These are phyloP conservation scores for Fusarium newnesense DNA, from an alignment of 2,329 filamentous ascomycete species.

Conservation along the genomic window DNA sequence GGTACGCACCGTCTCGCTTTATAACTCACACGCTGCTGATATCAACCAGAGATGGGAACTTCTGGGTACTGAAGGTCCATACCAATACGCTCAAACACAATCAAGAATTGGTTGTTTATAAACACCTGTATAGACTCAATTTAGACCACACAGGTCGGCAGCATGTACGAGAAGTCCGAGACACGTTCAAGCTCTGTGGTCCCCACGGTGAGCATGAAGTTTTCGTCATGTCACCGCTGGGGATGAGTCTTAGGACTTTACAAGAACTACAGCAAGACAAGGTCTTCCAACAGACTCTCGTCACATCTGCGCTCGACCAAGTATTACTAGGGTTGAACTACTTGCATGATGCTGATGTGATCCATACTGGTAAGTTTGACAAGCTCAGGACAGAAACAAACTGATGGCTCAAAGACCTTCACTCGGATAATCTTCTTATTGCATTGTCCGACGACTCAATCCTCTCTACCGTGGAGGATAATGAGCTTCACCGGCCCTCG, in stretches of 20 bases:
- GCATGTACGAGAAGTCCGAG: constrained; percentile 48
- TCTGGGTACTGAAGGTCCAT: constrained; percentile 50
- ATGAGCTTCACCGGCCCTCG: constrained; percentile 45
- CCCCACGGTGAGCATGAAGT: constrained; percentile 49
- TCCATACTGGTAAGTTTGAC: constrained; percentile 43
- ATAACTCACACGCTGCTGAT: no score
- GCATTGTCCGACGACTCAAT: constrained; percentile 46
- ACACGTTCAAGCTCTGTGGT: constrained; percentile 48
- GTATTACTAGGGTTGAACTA: constrained; percentile 39
- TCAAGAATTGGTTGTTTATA: constrained; percentile 46
- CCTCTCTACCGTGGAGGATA: constrained; percentile 46
- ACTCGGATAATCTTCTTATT: constrained; percentile 51
- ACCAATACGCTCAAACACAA: constrained; percentile 43
- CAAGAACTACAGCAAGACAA: constrained; percentile 42
- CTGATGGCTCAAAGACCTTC: constrained; percentile 46
- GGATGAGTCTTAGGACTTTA: constrained; percentile 51
- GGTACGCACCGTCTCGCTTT: no score
- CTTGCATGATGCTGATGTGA: constrained; percentile 41
- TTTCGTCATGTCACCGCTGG: constrained; percentile 50
- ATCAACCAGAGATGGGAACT: constrained; percentile 22
- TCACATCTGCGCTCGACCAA: constrained; percentile 39
- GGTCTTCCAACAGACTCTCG: constrained; percentile 44
- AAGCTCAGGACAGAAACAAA: no score
- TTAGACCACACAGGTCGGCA: constrained; percentile 44
- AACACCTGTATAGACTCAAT: constrained; percentile 39